Base-by-base conservation (phyloP, 139 green algal species). In the Chlamydomonas asymmetrica region DNA sequence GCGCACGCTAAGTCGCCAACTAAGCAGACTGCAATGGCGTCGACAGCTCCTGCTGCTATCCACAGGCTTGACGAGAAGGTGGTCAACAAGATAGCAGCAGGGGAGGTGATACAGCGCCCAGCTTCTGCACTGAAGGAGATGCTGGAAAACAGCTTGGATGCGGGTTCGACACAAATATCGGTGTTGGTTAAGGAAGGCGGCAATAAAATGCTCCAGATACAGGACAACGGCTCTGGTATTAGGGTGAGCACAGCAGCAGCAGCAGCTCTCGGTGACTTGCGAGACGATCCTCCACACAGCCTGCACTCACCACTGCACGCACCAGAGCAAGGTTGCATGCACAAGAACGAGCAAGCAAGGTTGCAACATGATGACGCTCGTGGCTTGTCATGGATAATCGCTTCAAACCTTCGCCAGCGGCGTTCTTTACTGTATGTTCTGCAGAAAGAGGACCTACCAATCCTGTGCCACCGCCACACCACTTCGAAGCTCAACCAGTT, bases 81-180 rank as follows among this genome's bases (percentile, higher is more conserved):
- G 31, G 93, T 99, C 1, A 97, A 98, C 71, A 86, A 89, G 13
- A 99, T 99, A 35, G 96, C 96, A 45, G 96, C 96, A 32, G 96
- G 96, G 0, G 96, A 99, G 80, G 89, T 97, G 1, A 87, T 97
- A 49, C 90, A 96, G 82, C 81, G 93, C 4, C 96, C 96, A 3
- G 79, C 85, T 2, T 94, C 80, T 13, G 96, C 96, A 0, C 64
- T 98, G 0, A 99, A 99, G 84, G 96, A 99, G 83, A 78, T 99
- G 81, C 57, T 99, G n/a, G 96, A 99, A 82, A 99, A 99, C 85
- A 92, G 81, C 50, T 49, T 99, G 2, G 96, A 99, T 41, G 96
- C 96, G 27, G 91, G 89, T n/a, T 73, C 92, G 9, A 93, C 88
- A 1, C 78, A 90, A 35, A 89, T 97, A 59, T 88, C 34, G 25